Evolutionary conservation across 2,329 filamentous ascomycete genomes (phyloP), one percentile per base, ranked within the genome.

Genomic region (Xylaria digitata): DNA sequence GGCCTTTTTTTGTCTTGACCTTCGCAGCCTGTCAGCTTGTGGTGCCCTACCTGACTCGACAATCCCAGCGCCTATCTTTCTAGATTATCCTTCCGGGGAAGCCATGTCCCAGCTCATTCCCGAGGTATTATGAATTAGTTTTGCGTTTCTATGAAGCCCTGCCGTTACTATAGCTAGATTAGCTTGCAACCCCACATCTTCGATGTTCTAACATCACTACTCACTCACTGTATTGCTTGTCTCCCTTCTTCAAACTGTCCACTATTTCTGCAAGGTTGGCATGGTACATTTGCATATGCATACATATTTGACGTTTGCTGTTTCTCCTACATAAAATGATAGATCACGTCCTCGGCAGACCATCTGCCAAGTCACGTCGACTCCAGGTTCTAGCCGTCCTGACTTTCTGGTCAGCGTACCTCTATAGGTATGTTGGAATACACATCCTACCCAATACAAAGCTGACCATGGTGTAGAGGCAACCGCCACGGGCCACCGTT

Each of bases 301-400:
- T 57, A 58, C 57, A 26, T 61, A 63, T 65, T 34, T 49, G 15
- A 30, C 37, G n/a, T 34, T 19, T 32, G 9, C 23, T 21, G 17
- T 61, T 32, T 45, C 49, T 57, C 53, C 17, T 59, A 60, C 58
- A 48, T 70, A 75, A 59, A 66, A 89, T 89, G 87, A 81, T 89
- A 89, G 95, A 98, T 80, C 95, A 98, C 84, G 91, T 97, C 64
- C 85, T 98, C 55, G 95, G 95, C 70, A 90, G 93, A 71, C 95
- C 95, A 40, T 97, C 94, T 67, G 89, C 92, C 76, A 92, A 95
- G 82, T 97, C 96, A 75, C 89, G 95, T 70, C 93, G 96, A 76
- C 90, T 96, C 57, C 95, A 98, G 80, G 94, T 99, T 73, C 87
- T 98, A 72, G 90, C 92, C 23, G 96, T 98, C 15, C 86, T 98